A percentile compares a stretch with the other conserved stretches of the same genome.
Evolutionary conservation across 768 basidiomycete species (phyloP).

Genomic region (Suillus sp.): DNA sequence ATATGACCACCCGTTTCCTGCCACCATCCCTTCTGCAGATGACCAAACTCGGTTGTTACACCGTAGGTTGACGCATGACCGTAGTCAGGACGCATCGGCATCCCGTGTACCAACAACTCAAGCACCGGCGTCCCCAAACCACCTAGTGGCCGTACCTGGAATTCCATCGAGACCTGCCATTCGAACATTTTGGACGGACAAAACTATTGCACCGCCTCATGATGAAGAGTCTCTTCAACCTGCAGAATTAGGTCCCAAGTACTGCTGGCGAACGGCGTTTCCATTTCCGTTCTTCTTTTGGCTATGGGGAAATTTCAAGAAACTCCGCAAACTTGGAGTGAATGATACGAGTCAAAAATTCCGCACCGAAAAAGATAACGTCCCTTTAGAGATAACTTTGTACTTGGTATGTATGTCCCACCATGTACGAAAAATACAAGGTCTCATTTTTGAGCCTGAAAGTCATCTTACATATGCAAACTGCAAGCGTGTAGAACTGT

Average conservation of each 20-base stretch:
- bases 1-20: constrained; percentile 49
- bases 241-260: background rate
- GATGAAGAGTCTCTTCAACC: constrained; percentile 4
- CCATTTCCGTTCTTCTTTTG: background rate
- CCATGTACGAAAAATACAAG: background rate
- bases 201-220: background rate
- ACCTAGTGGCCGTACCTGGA: background rate
- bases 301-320: background rate
- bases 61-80: too few species aligned
- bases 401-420: constrained; percentile 51
- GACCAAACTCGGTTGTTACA: background rate
- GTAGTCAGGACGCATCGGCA: too few species aligned
- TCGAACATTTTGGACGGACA: too few species aligned
- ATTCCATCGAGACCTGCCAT: background rate
- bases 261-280: background rate
- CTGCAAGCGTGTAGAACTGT: constrained; percentile 47
- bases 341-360: background rate
- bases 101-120: too few species aligned
- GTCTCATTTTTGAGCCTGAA: background rate
- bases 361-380: constrained; percentile 43
- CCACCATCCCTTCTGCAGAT: constrained; percentile 41
- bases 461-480: constrained; percentile 69
- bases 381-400: constrained; percentile 69
- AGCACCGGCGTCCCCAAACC: too few species aligned
- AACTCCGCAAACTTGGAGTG: background rate